Evolutionary conservation across 2,329 filamentous ascomycete species (phyloP), one percentile per base, ranked within the genome.

Genomic region (Exophiala alcalophila): DNA sequence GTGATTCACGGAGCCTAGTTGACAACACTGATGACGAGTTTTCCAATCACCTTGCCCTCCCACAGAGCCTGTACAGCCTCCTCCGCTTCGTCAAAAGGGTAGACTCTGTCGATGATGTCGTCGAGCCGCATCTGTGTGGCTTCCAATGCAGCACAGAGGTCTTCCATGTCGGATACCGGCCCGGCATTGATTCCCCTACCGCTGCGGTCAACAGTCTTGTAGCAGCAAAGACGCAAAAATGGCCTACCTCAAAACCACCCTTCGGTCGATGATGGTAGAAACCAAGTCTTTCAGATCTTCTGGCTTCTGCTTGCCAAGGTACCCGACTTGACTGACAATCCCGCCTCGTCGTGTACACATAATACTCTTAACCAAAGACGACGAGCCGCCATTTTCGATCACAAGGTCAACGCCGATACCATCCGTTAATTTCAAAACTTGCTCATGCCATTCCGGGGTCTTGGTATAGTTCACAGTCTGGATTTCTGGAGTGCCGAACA

Each of bases 251-350:
- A 70, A 31, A 2, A 49, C 59, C 0, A 68, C 31, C 24, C 65
- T 54, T 28, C 65, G 54, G 40, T 68, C 66, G 35, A 70, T 68
- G 2, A 69, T 43, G 0, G 54, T 53, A 1, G 62, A 54, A 1
- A 70, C 29, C 15, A 70, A 49, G 25, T 67, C 65, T 2, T 52
- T 44, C 10, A 70, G 40, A 3, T 66, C 47, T 0, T 50, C 47
- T 1, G 58, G 49, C 4, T 64, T 52, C 12, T 62, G 56, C 6
- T 60, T 60, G 4, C 60, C 59, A 2, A 71, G 57, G 45, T 69
- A 71, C 4, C 69, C 67, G 20, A 72, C 65, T 38, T 68, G 65
- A 40, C 67, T 70, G 32, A 72, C 57, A 1, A 59, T 59, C 0
- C 67, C 68, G 2, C 69, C 67, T 1, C 67, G 65, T 7, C 62